Percentiles rank a stretch among this genome's conserved stretches.
Conservation (phyloP, 768 basidiomycete genomes). For the Nidularia pulvinata region DNA sequence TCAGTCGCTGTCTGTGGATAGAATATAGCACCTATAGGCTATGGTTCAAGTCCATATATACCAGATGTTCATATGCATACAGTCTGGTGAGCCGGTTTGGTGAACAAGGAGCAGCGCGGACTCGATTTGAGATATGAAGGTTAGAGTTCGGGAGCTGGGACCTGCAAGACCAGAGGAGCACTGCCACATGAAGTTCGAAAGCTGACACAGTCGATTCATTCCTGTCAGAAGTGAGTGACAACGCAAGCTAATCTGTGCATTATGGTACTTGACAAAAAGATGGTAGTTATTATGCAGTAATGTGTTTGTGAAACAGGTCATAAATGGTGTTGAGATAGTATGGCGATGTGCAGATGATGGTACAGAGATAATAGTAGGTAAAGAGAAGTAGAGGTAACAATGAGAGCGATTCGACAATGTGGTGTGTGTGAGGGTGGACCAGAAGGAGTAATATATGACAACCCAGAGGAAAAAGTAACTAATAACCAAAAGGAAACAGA, state of each 20-base stretch:
- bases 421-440: background rate
- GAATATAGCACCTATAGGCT: too few species aligned
- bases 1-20: too few species aligned
- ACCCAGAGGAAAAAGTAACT: background rate
- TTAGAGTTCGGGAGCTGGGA: too few species aligned
- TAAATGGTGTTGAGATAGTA: too few species aligned
- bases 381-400: background rate
- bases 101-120: too few species aligned
- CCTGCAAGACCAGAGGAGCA: too few species aligned
- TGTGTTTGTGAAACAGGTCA: background rate
- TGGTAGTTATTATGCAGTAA: background rate
- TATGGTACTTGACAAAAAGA: background rate
- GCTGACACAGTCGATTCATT: too few species aligned
- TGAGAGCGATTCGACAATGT: conserved; percentile 1
- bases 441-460: background rate
- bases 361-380: background rate
- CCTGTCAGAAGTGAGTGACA: background rate
- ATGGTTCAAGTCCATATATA: too few species aligned
- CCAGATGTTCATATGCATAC: too few species aligned
- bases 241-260: background rate
- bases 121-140: too few species aligned
- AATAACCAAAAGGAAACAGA: background rate
- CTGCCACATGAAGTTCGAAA: too few species aligned
- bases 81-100: too few species aligned
- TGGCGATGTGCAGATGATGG: background rate